A percentile compares a stretch with the other conserved stretches of the same genome.
Evolutionary conservation across 73 alveolate genomes (phyloP).

Genomic region (Paramecium primaurelia): DNA sequence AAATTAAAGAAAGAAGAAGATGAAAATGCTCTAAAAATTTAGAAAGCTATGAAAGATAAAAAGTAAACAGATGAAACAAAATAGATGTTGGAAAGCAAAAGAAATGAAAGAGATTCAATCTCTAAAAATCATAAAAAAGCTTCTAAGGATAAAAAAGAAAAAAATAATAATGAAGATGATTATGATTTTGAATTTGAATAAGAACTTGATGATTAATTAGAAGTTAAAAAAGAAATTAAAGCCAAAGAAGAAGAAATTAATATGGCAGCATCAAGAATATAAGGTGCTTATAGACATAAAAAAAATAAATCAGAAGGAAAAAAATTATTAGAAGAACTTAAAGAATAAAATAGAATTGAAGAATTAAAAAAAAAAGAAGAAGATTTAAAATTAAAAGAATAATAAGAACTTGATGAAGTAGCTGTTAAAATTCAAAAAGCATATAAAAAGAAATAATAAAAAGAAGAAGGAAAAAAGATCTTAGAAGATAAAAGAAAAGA

Average conservation of each 20-base stretch:
- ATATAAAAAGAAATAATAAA: slow-evolving; percentile 1
- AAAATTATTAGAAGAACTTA: background rate
- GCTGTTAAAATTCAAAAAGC: background rate
- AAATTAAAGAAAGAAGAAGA: background rate
- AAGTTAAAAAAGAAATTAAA: background rate
- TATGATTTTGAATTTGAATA: background rate
- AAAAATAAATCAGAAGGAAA: background rate
- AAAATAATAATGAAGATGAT: background rate
- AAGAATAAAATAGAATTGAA: background rate
- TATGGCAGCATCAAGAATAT: background rate
- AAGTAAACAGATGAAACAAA: background rate
- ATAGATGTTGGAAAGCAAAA: background rate
- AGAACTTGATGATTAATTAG: background rate
- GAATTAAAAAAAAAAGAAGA: background rate
- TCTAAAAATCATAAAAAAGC: background rate
- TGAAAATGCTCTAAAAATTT: background rate
- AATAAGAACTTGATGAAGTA: background rate
- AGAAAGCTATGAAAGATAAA: background rate
- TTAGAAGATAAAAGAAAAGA: background rate
- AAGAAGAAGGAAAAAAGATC: background rate
- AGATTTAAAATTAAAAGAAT: background rate
- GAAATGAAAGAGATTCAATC: background rate
- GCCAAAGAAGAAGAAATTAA: background rate
- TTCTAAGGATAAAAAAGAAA: background rate
- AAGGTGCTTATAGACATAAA: background rate